phyloP scores from a whole-genome alignment of 441 rosid species.

The Kokia cookei region DNA sequence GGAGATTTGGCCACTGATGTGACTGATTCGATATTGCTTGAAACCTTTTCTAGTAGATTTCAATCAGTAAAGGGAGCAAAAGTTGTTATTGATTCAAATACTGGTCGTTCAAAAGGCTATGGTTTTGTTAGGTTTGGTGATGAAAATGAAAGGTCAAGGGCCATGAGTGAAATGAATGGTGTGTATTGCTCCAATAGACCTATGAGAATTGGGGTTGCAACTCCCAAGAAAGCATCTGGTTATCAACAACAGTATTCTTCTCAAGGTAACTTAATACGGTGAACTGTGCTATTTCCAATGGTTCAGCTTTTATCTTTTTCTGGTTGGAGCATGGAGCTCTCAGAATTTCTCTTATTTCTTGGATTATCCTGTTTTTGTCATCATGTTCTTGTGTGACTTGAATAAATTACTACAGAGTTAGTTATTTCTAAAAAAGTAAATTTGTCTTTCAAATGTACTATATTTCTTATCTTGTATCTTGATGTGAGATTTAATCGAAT shows the following conservation, averaged over 20 bases:
- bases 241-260: slow-evolving; percentile 83
- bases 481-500: slow-evolving; percentile 2
- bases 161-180: slow-evolving; percentile 71
- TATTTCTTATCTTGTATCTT: background rate
- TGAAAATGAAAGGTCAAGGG: slow-evolving; percentile 60
- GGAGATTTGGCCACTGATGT: slow-evolving; percentile 77
- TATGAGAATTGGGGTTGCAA: slow-evolving; percentile 86
- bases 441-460: background rate
- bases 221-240: slow-evolving; percentile 84
- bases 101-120: slow-evolving; percentile 71
- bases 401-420: background rate
- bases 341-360: background rate
- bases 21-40: slow-evolving; percentile 52
- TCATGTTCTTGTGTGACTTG: background rate
- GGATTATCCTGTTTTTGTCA: background rate
- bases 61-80: slow-evolving; percentile 67
- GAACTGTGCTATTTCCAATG: background rate
- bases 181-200: slow-evolving; percentile 68
- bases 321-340: background rate
- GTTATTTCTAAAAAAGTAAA: background rate
- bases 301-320: background rate
- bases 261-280: slow-evolving; percentile 48
- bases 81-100: slow-evolving; percentile 67
- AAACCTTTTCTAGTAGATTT: slow-evolving; percentile 44
- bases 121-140: slow-evolving; percentile 75